Percentiles rank a stretch among this genome's conserved stretches.
Evolutionary conservation across 176 grass and related monocot species (phyloP).

Genomic region (Rhipidocladum racemiflorum): DNA sequence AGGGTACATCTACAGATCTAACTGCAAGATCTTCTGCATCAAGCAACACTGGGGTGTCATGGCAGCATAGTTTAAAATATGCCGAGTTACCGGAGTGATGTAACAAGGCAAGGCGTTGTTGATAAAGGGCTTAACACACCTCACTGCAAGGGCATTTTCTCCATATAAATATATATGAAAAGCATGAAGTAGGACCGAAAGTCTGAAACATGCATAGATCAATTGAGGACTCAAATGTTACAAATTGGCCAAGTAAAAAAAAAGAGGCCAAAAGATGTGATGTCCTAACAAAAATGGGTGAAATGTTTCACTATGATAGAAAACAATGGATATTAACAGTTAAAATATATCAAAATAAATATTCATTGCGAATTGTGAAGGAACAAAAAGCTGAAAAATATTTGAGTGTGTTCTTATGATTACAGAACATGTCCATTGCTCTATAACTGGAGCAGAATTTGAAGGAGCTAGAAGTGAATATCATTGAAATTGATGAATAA

Average conservation of each 20-base stretch:
- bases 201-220: background rate
- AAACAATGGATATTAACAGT: slow-evolving; percentile 10
- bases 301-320: background rate
- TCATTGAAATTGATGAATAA: slow-evolving; percentile 29
- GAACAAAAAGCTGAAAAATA: slow-evolving; percentile 12
- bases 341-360: slow-evolving; percentile 2
- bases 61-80: slow-evolving; percentile 8
- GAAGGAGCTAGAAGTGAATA: slow-evolving; percentile 7
- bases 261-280: background rate
- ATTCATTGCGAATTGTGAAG: background rate
- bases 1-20: slow-evolving; percentile 1
- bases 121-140: background rate
- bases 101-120: background rate
- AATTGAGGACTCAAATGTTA: background rate
- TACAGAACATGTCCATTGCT: slow-evolving; percentile 22
- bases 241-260: background rate
- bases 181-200: background rate
- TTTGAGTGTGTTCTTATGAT: slow-evolving; percentile 9
- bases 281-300: background rate
- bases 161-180: background rate
- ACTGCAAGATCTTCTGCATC: slow-evolving; percentile 8
- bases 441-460: slow-evolving; percentile 10
- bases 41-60: background rate
- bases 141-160: background rate
- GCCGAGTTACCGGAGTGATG: background rate